Base-by-base conservation (phyloP, 257 asterid species). In the Forsythia suspensa region DNA sequence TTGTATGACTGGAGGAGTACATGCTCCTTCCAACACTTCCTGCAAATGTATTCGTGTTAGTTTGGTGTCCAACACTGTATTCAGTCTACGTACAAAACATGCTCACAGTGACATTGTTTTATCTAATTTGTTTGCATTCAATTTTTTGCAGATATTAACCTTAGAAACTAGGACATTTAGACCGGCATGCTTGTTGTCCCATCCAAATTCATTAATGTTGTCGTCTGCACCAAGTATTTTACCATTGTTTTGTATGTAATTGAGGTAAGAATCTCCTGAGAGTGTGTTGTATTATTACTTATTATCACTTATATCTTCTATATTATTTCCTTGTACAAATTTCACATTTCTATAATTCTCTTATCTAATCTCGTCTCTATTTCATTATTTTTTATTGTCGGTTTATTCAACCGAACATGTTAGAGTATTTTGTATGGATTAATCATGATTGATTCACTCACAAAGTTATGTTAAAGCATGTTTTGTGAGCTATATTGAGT, bases 101-200 rank as follows among this genome's bases (percentile, higher is more conserved):
- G 63, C 63, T 18, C 24, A 52, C 15, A 0, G 8, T 52, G 63
- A 52, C 21, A 5, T 16, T 51, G 18, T 52, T 16, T 48, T 13
- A 4, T 46, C 12, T 8, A 4, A 41, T 8, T 8, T 6, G 1
- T 42, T 42, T 13, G 55, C 16, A 12, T 36, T 51, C 1, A 18
- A 24, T 48, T 6, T 15, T 52, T 55, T 6, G 6, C 4, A 51
- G 44, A 65, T 48, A 10, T 40, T 39, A 11, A 95, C 98, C 97
- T 96, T 90, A 66, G 99, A 91, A 73, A 96, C 89, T 10, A 96
- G 94, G 61, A 96, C 97, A 57, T 94, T 94, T n/a, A 96, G 82
- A 55, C 98, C 99, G 4, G 98, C 99, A 72, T 96, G 98, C 86
- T 96, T 94, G 76, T 96, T 94, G 85, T 96, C 99, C 98, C 99